Conservation (phyloP, 306 rosid species). For the Sechiopsis laciniata region DNA sequence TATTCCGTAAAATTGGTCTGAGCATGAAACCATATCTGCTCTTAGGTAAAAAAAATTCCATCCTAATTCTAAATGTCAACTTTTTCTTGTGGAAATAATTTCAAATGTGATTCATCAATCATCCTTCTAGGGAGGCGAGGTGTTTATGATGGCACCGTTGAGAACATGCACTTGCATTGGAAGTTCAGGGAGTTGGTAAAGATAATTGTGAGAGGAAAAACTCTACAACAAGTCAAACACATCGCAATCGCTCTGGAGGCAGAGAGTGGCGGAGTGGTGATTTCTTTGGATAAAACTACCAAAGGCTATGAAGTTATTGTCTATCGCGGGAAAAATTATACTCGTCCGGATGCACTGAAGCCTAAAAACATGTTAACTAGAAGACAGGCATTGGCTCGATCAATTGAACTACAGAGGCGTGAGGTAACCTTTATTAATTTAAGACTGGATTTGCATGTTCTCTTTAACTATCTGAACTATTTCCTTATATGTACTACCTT, state of each 20-base stretch:
- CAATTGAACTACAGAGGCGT: slow-evolving; percentile 74
- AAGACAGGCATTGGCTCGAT: slow-evolving; percentile 75
- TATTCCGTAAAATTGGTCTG: slow-evolving; percentile 83
- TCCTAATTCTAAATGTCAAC: slow-evolving; percentile 27
- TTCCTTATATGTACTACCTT: not conserved
- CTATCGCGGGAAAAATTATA: slow-evolving; percentile 88
- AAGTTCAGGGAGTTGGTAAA: slow-evolving; percentile 82
- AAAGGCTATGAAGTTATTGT: slow-evolving; percentile 62
- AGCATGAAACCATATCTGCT: slow-evolving; percentile 79
- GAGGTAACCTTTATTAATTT: slow-evolving; percentile 48
- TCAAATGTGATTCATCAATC: slow-evolving; percentile 17
- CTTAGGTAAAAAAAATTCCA: slow-evolving; percentile 49
- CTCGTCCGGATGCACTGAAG: slow-evolving; percentile 45
- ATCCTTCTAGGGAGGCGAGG: slow-evolving; percentile 67
- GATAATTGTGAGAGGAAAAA: slow-evolving; percentile 69
- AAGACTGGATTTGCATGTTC: not conserved
- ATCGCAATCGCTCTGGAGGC: slow-evolving; percentile 87
- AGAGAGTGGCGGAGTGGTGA: slow-evolving; percentile 85
- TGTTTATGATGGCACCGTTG: slow-evolving; percentile 78
- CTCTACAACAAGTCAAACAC: slow-evolving; percentile 61
- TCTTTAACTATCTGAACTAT: not conserved
- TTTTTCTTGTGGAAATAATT: slow-evolving; percentile 23
- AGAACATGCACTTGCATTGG: slow-evolving; percentile 97
- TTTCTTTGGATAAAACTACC: slow-evolving; percentile 68
- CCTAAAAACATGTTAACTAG: slow-evolving; percentile 71